Percentiles rank a stretch among this genome's conserved stretches.
Evolutionary conservation across 371 early-diverging fungal genomes (phyloP).

Genomic region (Mucor velutinosus): DNA sequence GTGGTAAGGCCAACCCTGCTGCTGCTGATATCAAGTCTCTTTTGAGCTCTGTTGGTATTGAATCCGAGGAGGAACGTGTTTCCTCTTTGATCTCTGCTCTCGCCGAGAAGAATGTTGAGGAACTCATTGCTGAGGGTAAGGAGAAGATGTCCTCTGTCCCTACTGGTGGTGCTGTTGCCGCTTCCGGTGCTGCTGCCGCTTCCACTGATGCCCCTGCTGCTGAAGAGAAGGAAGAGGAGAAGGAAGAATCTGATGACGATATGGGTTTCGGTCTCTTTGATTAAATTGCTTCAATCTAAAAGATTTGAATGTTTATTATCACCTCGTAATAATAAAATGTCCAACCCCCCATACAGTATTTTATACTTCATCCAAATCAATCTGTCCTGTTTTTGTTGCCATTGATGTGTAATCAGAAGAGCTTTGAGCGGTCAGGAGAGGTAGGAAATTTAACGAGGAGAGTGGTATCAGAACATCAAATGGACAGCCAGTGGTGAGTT

Average conservation of each 20-base stretch:
- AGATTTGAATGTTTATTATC: background rate
- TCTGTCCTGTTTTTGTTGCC: background rate
- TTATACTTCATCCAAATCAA: background rate
- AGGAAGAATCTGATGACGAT: conserved; percentile 93
- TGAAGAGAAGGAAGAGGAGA: conserved; percentile 72
- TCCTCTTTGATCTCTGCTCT: conserved; percentile 80
- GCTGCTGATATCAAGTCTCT: conserved; percentile 82
- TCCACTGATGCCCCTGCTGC: conserved; percentile 55
- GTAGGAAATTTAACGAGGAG: too few species aligned
- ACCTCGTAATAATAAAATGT: background rate
- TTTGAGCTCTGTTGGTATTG: conserved; percentile 92
- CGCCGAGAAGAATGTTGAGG: conserved; percentile 86
- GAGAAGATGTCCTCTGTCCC: conserved; percentile 94
- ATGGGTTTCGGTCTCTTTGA: conserved; percentile 80
- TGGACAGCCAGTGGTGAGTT: too few species aligned
- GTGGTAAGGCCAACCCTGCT: conserved; percentile 86
- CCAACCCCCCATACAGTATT: background rate
- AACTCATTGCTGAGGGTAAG: conserved; percentile 89
- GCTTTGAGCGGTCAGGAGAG: too few species aligned
- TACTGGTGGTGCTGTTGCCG: conserved; percentile 83
- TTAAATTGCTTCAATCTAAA: conserved; percentile 16
- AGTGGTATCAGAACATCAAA: too few species aligned
- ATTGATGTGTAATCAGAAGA: too few species aligned
- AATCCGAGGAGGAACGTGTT: conserved; percentile 83
- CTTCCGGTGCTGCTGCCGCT: conserved; percentile 61